Base-by-base conservation (phyloP, 768 basidiomycete species). In the Rickenella mellea region DNA sequence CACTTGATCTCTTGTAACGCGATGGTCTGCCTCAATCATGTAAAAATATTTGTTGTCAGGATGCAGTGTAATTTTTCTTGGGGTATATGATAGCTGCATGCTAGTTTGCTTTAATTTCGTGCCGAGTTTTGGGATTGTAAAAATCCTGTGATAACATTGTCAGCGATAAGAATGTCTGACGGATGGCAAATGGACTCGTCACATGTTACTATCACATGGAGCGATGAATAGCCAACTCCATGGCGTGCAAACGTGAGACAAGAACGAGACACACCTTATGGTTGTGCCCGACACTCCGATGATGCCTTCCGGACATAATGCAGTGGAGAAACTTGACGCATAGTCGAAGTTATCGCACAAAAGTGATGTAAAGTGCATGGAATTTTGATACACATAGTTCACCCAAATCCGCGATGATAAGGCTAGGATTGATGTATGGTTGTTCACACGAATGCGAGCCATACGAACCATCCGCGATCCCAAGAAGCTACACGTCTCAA, bases 341-440 rank as follows among this genome's bases (percentile, higher is more conserved):
- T 92, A 87, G 60, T 98, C 96, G 19, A 99, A 75, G 48, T 83
- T 83, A 51, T 98, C 96, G 55, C 90, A 96, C 52, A 98, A 97
- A 28, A 99, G 72, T 2, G 96, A 96, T 0, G 93, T 93, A 57
- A 98, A 97, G 55, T 98, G 93, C 71, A 98, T 84, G 38, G 92
- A 74, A 52, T 94, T 91, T 65, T 98, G 94, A 56, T 97, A 74
- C 0, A 91, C 94, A 59, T 99, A 98, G 55, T 97, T 92, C 32
- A 98, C 70, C 96, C 96, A 99, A 22, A 93, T 85, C 19, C 93
- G 78, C 15, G 87, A 92, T 0, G 96, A 98, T n/a, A 99, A 74
- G 1, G 96, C 96, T 41, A 99, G 69, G 42, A 99, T 92, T 7
- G 87, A 88, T 17, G 92, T 85, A 54, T 83, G 87, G 44, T 79